Evolutionary conservation across 73 alveolate genomes (phyloP).

Genomic region (Paramecium octaurelia): DNA sequence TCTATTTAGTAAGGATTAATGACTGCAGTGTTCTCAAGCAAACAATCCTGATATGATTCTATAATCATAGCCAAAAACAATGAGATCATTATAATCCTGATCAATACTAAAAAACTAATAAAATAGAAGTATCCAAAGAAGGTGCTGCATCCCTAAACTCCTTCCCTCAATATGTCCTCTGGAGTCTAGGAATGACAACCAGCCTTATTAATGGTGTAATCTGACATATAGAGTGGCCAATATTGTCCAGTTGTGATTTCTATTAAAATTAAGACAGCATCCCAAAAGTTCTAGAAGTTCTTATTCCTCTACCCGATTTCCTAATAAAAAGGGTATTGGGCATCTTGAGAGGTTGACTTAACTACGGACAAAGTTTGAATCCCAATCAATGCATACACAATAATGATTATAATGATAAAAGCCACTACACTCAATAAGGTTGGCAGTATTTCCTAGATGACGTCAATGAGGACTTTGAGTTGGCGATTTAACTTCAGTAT

Average conservation of each 20-base stretch:
- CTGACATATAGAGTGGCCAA: slow-evolving; percentile 16
- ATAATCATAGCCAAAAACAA: slow-evolving; percentile 31
- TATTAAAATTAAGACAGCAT: background rate
- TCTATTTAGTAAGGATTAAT: slow-evolving; percentile 16
- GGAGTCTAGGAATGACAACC: background rate
- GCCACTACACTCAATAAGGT: slow-evolving; percentile 37
- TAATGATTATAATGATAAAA: background rate
- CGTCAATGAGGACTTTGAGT: background rate
- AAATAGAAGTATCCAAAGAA: background rate
- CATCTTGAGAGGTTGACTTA: background rate
- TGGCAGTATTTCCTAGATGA: background rate
- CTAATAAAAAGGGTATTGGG: background rate
- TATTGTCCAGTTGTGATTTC: slow-evolving; percentile 2
- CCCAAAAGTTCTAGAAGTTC: slow-evolving; percentile 2
- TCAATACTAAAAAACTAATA: background rate
- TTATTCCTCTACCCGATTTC: background rate
- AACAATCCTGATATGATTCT: slow-evolving; percentile 12
- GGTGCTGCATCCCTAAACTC: slow-evolving; percentile 47
- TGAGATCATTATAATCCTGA: slow-evolving; percentile 8
- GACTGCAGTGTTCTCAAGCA: slow-evolving; percentile 60
- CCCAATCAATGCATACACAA: slow-evolving; percentile 23
- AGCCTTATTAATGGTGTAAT: background rate
- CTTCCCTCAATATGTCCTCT: background rate
- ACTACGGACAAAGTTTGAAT: background rate
- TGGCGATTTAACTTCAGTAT: background rate